These are phyloP conservation scores for Bruguiera hainesii DNA, from an alignment of 441 rosid genomes.

Conservation along the genomic window DNA sequence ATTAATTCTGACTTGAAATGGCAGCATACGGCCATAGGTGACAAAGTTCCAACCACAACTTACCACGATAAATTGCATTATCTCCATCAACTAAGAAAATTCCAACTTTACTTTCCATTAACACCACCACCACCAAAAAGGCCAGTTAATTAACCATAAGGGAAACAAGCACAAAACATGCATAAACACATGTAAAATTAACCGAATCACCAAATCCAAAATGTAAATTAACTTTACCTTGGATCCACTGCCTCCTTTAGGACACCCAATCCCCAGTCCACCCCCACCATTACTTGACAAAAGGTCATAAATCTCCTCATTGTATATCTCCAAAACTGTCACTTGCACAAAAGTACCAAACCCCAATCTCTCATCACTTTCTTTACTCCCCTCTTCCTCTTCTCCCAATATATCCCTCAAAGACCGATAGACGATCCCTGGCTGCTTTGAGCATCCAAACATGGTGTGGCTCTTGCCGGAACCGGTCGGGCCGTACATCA, in stretches of 20 bases:
- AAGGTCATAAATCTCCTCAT: constrained; percentile 94
- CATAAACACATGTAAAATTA: constrained; percentile 4
- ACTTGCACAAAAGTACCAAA: constrained; percentile 71
- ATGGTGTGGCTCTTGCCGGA: constrained; percentile 93
- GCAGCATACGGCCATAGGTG: not conserved
- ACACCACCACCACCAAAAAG: not conserved
- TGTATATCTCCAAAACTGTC: constrained; percentile 89
- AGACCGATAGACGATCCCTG: constrained; percentile 82
- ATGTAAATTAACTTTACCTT: constrained; percentile 39
- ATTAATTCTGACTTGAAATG: not conserved
- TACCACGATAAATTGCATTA: not conserved
- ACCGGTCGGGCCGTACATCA: constrained; percentile 98
- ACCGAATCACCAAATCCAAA: not conserved
- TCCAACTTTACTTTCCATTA: not conserved
- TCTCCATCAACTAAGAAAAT: not conserved
- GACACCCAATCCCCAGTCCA: constrained; percentile 78
- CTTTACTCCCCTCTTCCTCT: constrained; percentile 40
- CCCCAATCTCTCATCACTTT: constrained; percentile 28
- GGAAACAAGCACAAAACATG: not conserved
- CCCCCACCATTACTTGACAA: constrained; percentile 54
- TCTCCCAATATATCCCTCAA: constrained; percentile 72
- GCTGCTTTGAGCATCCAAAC: constrained; percentile 86
- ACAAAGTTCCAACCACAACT: too few relatives aligned
- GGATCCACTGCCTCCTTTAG: constrained; percentile 60
- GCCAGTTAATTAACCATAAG: not conserved